Evolutionary conservation across 208 protist genomes (phyloP).

Genomic region (Herpetomonas tarakana): DNA sequence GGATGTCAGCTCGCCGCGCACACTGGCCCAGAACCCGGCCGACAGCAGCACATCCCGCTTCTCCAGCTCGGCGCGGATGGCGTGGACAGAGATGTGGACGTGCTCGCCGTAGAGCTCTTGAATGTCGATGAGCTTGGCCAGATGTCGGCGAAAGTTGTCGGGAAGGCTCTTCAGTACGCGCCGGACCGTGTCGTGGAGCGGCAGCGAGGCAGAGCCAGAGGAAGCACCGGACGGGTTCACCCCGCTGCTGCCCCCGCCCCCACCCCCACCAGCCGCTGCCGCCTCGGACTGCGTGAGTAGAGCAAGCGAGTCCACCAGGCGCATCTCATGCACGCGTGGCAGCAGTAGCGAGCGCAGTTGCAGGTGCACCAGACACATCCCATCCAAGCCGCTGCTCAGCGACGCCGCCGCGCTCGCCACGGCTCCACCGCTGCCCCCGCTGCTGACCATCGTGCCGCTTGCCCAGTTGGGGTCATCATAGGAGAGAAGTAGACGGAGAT

Average conservation of each 20-base stretch:
- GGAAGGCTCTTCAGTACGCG: conserved; percentile 77
- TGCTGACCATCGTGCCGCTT: conserved; percentile 1
- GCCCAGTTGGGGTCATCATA: conserved; percentile 71
- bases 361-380: conserved; percentile 37
- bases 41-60: conserved; percentile 63
- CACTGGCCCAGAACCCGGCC: conserved; percentile 52
- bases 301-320: conserved; percentile 29
- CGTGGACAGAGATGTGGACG: conserved; percentile 51
- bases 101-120: conserved; percentile 73
- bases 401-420: conserved; percentile 1
- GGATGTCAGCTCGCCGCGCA: conserved; percentile 78
- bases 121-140: conserved; percentile 53
- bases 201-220: conserved; percentile 14
- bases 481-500: conserved; percentile 44
- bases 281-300: conserved; percentile 60
- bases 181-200: conserved; percentile 76
- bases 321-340: conserved; percentile 63
- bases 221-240: not conserved
- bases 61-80: conserved; percentile 52
- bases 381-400: conserved; percentile 20
- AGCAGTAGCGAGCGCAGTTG: conserved; percentile 59
- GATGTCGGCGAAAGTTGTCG: conserved; percentile 48
- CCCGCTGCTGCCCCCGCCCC: conserved; percentile 2
- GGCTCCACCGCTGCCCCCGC: conserved; percentile 5
- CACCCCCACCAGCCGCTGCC: conserved; percentile 14